A percentile compares a stretch with the other conserved stretches of the same genome.
These are phyloP conservation scores for Uronychia binucleata DNA, from an alignment of 73 alveolate genomes.

Conservation along the genomic window DNA sequence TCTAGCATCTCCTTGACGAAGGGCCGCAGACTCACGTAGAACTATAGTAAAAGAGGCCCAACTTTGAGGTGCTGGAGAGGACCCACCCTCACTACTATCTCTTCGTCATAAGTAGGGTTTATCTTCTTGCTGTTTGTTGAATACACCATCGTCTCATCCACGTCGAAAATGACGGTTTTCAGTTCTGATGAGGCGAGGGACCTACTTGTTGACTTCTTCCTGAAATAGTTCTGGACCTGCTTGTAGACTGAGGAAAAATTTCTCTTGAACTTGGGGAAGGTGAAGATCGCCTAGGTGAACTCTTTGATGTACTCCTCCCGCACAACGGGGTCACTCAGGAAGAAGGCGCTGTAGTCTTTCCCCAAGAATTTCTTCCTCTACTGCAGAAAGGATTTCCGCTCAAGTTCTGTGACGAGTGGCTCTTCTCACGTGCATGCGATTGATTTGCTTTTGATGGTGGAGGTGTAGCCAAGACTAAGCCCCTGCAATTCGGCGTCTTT, in stretches of 20 bases:
- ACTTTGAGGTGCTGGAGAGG: neutral
- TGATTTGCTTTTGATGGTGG: too few species aligned
- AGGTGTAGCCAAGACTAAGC: too few species aligned
- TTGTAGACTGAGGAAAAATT: neutral
- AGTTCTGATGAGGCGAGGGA: neutral
- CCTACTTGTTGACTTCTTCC: neutral
- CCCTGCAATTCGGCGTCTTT: too few species aligned
- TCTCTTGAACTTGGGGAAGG: neutral
- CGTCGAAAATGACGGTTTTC: constrained; percentile 2
- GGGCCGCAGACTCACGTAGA: constrained; percentile 25
- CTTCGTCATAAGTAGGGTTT: neutral
- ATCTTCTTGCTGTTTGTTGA: neutral
- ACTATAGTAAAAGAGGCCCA: neutral
- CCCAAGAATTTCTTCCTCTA: too few species aligned
- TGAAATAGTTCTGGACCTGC: neutral
- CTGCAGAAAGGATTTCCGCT: too few species aligned
- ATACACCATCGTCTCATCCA: constrained; percentile 1
- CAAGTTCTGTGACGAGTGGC: too few species aligned
- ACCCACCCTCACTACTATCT: neutral
- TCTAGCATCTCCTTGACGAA: constrained; percentile 31
- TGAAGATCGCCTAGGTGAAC: neutral
- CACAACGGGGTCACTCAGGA: too few species aligned
- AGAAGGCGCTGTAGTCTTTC: too few species aligned
- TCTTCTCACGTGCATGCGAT: too few species aligned
- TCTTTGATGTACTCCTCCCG: neutral